Evolutionary conservation across 1,139 yeast genomes (phyloP).

Genomic region (Arxiozyma bovina): DNA sequence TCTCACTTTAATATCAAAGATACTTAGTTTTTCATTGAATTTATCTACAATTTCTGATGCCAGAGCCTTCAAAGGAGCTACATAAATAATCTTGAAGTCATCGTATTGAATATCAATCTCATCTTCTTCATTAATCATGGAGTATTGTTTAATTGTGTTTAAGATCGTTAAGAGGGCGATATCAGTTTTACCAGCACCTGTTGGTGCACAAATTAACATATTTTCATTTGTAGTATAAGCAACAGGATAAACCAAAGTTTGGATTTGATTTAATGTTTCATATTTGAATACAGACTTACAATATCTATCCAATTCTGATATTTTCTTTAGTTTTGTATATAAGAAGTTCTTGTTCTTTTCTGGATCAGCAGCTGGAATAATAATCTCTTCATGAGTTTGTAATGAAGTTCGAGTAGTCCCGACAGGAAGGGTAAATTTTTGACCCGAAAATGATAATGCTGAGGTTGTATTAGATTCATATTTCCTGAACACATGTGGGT

Average conservation of each 20-base stretch:
- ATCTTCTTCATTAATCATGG: slow-evolving; percentile 40
- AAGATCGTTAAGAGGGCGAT: slow-evolving; percentile 82
- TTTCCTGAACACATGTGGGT: slow-evolving; percentile 81
- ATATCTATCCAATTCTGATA: slow-evolving; percentile 59
- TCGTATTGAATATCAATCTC: slow-evolving; percentile 62
- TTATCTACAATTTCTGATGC: slow-evolving; percentile 97
- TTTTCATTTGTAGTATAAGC: slow-evolving; percentile 92
- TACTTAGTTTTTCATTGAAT: slow-evolving; percentile 63
- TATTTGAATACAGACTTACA: slow-evolving; percentile 85
- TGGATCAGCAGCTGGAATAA: slow-evolving; percentile 62
- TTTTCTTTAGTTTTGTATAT: slow-evolving; percentile 47
- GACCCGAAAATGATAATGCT: slow-evolving; percentile 62
- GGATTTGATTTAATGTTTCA: slow-evolving; percentile 73
- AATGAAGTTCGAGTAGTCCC: slow-evolving; percentile 66
- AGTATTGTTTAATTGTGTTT: slow-evolving; percentile 62
- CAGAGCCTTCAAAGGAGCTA: slow-evolving; percentile 91
- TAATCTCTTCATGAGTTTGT: slow-evolving; percentile 70
- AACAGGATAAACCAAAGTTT: slow-evolving; percentile 82
- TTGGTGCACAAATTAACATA: slow-evolving; percentile 97
- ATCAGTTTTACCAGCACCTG: slow-evolving; percentile 99
- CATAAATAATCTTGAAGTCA: slow-evolving; percentile 84
- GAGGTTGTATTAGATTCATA: slow-evolving; percentile 56
- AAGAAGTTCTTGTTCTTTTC: slow-evolving; percentile 37
- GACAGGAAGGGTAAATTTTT: slow-evolving; percentile 65
- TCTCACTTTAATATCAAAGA: slow-evolving; percentile 79